Evolutionary conservation across 768 basidiomycete genomes (phyloP).

Genomic region (Amanita fuliginea): DNA sequence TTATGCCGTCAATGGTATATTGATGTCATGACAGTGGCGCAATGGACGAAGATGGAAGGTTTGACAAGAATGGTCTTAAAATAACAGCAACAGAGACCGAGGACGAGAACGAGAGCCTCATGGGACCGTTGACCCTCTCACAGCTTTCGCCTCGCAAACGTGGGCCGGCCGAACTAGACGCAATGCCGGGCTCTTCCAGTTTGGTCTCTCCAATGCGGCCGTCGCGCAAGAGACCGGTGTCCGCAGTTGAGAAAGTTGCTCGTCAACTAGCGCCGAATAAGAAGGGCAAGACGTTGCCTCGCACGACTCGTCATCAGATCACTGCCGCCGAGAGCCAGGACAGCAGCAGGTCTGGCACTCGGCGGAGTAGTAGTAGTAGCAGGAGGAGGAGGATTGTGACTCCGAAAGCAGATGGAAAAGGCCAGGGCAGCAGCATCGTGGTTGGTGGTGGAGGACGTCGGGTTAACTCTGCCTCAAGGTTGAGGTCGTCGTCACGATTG

Average conservation of each 20-base stretch:
- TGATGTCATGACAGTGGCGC: not conserved
- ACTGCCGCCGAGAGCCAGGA: not conserved
- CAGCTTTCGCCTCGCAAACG: constrained; percentile 36
- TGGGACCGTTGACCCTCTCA: constrained; percentile 30
- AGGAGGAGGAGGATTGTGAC: not conserved
- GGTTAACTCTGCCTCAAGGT: constrained; percentile 5
- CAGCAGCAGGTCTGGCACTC: no score
- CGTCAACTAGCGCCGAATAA: constrained; percentile 15
- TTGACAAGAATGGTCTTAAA: not conserved
- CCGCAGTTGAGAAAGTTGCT: constrained; percentile 13
- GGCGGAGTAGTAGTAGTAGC: no score
- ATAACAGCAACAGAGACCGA: not conserved
- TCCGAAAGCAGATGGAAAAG: not conserved
- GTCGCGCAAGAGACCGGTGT: constrained; percentile 37
- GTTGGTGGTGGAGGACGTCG: not conserved
- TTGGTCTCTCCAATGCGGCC: constrained; percentile 29
- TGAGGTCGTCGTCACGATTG: constrained; percentile 4
- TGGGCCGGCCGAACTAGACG: constrained; percentile 6
- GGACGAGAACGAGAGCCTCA: not conserved
- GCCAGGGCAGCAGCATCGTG: not conserved
- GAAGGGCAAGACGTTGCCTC: constrained; percentile 16
- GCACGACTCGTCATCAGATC: constrained; percentile 2
- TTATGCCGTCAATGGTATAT: not conserved
- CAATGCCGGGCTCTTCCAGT: constrained; percentile 6
- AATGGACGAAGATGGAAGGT: not conserved